A percentile compares a stretch with the other conserved stretches of the same genome.
Evolutionary conservation across 2,329 filamentous ascomycete genomes (phyloP).

Genomic region (Setomelanomma holmii): DNA sequence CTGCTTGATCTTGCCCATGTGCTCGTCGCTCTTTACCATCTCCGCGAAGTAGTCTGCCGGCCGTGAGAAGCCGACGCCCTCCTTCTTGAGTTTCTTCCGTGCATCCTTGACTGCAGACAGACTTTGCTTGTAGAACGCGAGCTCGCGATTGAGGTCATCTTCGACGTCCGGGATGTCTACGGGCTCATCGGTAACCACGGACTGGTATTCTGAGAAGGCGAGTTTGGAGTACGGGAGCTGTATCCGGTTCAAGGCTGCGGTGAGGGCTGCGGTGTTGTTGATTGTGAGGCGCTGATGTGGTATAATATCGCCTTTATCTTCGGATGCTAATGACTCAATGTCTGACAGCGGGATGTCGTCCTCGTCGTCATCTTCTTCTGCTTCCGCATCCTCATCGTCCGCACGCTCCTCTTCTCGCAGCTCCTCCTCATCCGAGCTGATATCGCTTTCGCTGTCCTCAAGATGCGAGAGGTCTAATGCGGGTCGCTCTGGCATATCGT

Average conservation of each 20-base stretch:
- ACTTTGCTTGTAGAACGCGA: constrained; percentile 91
- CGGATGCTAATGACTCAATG: constrained; percentile 77
- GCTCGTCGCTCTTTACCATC: constrained; percentile 98
- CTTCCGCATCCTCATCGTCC: constrained; percentile 46
- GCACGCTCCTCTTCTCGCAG: constrained; percentile 33
- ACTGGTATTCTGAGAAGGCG: constrained; percentile 84
- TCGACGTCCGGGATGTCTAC: constrained; percentile 82
- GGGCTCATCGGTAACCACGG: constrained; percentile 70
- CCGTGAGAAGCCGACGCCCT: constrained; percentile 84
- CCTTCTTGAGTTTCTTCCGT: constrained; percentile 76
- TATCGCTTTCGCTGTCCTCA: constrained; percentile 52
- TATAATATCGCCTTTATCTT: constrained; percentile 84
- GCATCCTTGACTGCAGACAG: constrained; percentile 78
- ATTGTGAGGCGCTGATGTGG: constrained; percentile 94
- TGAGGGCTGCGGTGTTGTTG: constrained; percentile 92
- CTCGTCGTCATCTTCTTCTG: constrained; percentile 63
- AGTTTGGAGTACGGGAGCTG: constrained; percentile 71
- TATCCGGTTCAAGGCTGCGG: constrained; percentile 80
- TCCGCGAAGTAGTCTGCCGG: constrained; percentile 97
- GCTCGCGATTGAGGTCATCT: constrained; percentile 90
- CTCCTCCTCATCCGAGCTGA: constrained; percentile 46
- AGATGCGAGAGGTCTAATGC: constrained; percentile 39
- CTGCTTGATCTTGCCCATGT: constrained; percentile 96
- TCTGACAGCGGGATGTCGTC: constrained; percentile 92
- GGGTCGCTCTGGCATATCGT: constrained; percentile 33